Conservation (phyloP, 2,329 filamentous ascomycete genomes). For the Pseudonectria foliicola region DNA sequence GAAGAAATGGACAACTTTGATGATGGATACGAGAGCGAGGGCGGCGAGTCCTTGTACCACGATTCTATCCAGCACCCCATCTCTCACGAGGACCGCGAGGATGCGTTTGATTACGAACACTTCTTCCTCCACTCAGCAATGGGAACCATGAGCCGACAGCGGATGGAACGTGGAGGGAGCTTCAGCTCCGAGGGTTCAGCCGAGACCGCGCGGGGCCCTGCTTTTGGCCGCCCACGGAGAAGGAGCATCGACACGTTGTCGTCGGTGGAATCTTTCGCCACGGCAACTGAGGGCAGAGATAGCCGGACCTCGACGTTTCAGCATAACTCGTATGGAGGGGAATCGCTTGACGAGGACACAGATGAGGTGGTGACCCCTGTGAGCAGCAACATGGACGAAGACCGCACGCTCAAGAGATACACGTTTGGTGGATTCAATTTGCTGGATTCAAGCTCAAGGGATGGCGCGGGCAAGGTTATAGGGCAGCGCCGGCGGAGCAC, state of each 20-base stretch:
- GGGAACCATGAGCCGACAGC: constrained; percentile 58
- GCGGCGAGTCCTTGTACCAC: constrained; percentile 57
- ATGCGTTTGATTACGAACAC: constrained; percentile 94
- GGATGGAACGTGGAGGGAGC: constrained; percentile 29
- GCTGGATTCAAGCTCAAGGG: constrained; percentile 10
- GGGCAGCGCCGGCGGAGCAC: constrained; percentile 24
- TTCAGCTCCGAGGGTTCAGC: constrained; percentile 53
- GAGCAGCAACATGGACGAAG: too few species aligned
- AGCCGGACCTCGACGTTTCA: constrained; percentile 29
- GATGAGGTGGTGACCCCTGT: constrained; percentile 12
- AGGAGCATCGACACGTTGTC: constrained; percentile 44
- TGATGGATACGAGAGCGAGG: constrained; percentile 49
- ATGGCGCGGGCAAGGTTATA: constrained; percentile 21
- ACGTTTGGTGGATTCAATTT: constrained; percentile 22
- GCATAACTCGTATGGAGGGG: constrained; percentile 5
- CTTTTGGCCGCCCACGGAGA: constrained; percentile 27
- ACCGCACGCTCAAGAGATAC: constrained; percentile 8
- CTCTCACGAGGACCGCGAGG: constrained; percentile 86
- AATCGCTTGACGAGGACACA: constrained; percentile 15
- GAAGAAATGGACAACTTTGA: constrained; percentile 30
- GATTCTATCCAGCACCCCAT: constrained; percentile 52
- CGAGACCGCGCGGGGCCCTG: constrained; percentile 50
- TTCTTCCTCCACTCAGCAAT: constrained; percentile 93
- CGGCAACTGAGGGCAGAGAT: constrained; percentile 43
- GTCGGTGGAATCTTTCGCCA: constrained; percentile 49